These are phyloP conservation scores for Tetragonia tetragonoides DNA, from an alignment of 148 eudicot species.

Conservation along the genomic window DNA sequence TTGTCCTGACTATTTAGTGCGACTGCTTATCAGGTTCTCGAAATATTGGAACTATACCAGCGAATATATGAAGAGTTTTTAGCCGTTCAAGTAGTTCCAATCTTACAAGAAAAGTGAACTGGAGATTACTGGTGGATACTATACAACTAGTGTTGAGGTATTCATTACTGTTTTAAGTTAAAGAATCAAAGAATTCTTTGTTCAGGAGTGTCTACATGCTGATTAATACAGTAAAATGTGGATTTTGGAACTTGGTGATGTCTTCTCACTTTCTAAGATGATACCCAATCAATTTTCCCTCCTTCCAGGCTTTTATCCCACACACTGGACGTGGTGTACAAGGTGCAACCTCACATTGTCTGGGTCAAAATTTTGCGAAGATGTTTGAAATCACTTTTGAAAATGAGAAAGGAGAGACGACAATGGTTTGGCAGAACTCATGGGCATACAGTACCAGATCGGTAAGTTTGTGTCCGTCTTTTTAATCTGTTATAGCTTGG, in stretches of 20 bases:
- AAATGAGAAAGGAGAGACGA: constrained; percentile 84
- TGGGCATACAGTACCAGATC: constrained; percentile 98
- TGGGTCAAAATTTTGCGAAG: constrained; percentile 96
- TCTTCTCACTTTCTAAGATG: not conserved
- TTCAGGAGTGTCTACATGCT: not conserved
- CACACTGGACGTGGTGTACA: constrained; percentile 93
- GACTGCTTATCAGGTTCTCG: constrained; percentile 51
- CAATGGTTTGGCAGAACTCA: constrained; percentile 95
- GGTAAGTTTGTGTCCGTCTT: constrained; percentile 33
- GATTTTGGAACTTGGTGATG: not conserved
- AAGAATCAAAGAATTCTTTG: not conserved
- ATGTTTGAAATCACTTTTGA: constrained; percentile 98
- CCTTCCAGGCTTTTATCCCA: constrained; percentile 87
- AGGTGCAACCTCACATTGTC: constrained; percentile 98
- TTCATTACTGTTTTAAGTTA: not conserved
- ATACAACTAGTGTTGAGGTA: constrained; percentile 94
- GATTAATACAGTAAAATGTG: not conserved
- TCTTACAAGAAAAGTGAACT: constrained; percentile 87
- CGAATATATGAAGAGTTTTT: constrained; percentile 86
- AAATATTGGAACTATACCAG: constrained; percentile 73
- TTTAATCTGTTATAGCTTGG: not conserved
- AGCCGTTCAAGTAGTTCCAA: constrained; percentile 93
- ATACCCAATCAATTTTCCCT: no score
- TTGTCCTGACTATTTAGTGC: not conserved
- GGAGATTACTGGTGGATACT: constrained; percentile 98